phyloP scores from a whole-genome alignment of 345 rosid genomes.

The Salix brachista region DNA sequence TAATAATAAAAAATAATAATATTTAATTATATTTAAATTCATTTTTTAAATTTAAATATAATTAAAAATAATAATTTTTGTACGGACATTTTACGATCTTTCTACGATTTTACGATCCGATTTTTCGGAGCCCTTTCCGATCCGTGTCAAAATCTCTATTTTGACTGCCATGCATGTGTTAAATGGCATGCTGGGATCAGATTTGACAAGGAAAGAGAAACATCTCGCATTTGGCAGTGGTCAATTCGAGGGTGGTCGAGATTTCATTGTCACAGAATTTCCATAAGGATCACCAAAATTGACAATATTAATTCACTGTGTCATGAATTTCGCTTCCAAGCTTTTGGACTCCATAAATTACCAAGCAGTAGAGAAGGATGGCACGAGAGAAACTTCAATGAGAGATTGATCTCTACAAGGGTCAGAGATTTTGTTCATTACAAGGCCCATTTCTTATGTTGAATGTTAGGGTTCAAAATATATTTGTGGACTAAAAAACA shows the following conservation, averaged over 20 bases:
- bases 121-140: too few relatives aligned
- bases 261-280: neutral
- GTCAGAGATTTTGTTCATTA: neutral
- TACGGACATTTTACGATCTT: too few relatives aligned
- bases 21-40: too few relatives aligned
- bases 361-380: neutral
- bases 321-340: too few relatives aligned
- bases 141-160: too few relatives aligned
- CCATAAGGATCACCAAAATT: neutral
- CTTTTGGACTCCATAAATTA: too few relatives aligned
- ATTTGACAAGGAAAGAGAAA: neutral
- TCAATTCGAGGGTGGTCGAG: neutral
- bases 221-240: neutral
- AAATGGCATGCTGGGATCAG: neutral
- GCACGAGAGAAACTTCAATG: neutral
- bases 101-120: too few relatives aligned
- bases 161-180: too few relatives aligned
- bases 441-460: neutral
- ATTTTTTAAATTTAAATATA: too few relatives aligned
- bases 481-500: neutral
- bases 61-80: too few relatives aligned
- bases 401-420: too few relatives aligned
- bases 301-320: neutral
- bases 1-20: too few relatives aligned
- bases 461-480: neutral